Evolutionary conservation across 2,329 filamentous ascomycete genomes (phyloP), one percentile per base, ranked within the genome.

Genomic region (Proliferodiscus dingleyae): DNA sequence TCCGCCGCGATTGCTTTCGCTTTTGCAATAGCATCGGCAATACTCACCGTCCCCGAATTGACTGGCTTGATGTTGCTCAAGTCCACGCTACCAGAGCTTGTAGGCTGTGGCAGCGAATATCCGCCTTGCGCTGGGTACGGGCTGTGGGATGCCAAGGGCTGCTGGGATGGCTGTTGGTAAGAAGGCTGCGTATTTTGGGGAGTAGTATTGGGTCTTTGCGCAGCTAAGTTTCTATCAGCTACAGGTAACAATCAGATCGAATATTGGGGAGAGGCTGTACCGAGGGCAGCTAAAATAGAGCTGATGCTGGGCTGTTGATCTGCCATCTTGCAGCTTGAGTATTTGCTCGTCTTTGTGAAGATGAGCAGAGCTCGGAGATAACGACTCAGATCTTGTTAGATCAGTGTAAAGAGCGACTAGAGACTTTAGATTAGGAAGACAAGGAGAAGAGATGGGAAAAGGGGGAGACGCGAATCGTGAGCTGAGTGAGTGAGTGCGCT

Each of bases 21-120:
- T 64, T 89, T 88, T 30, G 89, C 87, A 58, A 95, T 83, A 39
- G 88, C 86, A 64, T 94, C 88, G 47, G 85, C 79, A 53, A 95
- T 83, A 66, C 83, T 91, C 57, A 94, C 83, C 16, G 85, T 88
- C 47, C 89, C 89, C 23, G 86, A 87, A 63, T 78, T 88, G 45
- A 85, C 77, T 4, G 89, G 88, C 59, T 86, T 85, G 62, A 93
- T 87, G 45, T 79, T 76, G 67, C 84, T 90, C 42, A 95, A 68
- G 62, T 95, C 88, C 52, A 94, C 73, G 57, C 80, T 89, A 41
- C 88, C 88, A 48, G 85, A 86, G 45, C 76, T 77, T 5, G 83
- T 79, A 2, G 87, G 86, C 55, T 68, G 68, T 33, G 69, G 69
- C 30, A 71, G 55, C 7, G 61, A 54, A 47, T 68, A 71, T 37